A percentile compares a stretch with the other conserved stretches of the same genome.
phyloP scores from a whole-genome alignment of 441 rosid genomes.

The Brassica hybrid region DNA sequence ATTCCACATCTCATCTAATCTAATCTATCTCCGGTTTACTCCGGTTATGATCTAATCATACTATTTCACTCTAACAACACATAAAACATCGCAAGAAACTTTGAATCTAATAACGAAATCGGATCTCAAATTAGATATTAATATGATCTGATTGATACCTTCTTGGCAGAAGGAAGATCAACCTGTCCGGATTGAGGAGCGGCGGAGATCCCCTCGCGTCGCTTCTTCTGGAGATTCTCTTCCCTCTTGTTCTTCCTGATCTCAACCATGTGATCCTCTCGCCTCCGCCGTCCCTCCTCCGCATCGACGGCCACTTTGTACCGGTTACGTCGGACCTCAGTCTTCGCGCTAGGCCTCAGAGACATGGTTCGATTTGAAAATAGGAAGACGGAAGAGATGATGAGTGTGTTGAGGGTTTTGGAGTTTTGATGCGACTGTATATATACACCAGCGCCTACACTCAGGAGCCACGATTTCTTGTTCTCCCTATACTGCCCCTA shows the following conservation, averaged over 20 bases:
- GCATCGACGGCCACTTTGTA: constrained; percentile 68
- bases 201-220: constrained; percentile 50
- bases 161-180: constrained; percentile 28
- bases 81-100: too few species aligned
- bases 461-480: background rate
- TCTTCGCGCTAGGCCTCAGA: constrained; percentile 61
- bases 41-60: too few species aligned
- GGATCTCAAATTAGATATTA: too few species aligned
- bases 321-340: constrained; percentile 59
- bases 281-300: constrained; percentile 63
- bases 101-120: too few species aligned
- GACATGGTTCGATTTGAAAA: constrained; percentile 45
- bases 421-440: constrained; percentile 25
- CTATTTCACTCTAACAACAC: too few species aligned
- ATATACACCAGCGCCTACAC: constrained; percentile 16
- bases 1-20: too few species aligned
- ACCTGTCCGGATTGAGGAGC: background rate
- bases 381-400: background rate
- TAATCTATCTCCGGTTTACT: too few species aligned
- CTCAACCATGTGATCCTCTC: constrained; percentile 70
- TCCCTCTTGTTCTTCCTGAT: constrained; percentile 62
- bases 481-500: constrained; percentile 8
- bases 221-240: constrained; percentile 57
- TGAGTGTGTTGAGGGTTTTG: constrained; percentile 25
- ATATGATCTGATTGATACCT: too few species aligned